phyloP scores from a whole-genome alignment of 306 rosid species.

The Casuarina equisetifolia region DNA sequence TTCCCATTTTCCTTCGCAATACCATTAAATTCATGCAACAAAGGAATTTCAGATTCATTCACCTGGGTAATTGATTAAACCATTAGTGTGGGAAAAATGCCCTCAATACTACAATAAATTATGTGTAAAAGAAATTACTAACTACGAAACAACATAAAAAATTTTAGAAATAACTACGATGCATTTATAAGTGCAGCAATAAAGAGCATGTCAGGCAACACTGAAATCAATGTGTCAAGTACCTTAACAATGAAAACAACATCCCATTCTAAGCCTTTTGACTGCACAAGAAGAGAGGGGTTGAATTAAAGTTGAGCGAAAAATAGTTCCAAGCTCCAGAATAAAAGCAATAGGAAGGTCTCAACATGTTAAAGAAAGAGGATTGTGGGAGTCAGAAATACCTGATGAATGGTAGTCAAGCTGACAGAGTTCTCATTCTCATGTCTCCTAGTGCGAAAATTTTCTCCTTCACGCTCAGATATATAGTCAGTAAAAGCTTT shows the following conservation, averaged over 20 bases:
- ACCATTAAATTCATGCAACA: slow-evolving; percentile 71
- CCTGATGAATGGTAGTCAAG: slow-evolving; percentile 97
- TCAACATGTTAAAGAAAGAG: background rate
- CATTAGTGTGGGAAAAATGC: slow-evolving; percentile 23
- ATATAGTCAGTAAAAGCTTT: slow-evolving; percentile 67
- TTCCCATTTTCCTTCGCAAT: slow-evolving; percentile 56
- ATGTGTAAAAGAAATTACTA: slow-evolving; percentile 2
- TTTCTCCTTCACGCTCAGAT: slow-evolving; percentile 79
- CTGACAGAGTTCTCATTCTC: slow-evolving; percentile 78
- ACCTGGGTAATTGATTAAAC: slow-evolving; percentile 47
- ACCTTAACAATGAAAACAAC: slow-evolving; percentile 95
- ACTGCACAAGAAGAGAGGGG: slow-evolving; percentile 47
- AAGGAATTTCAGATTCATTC: slow-evolving; percentile 90
- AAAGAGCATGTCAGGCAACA: background rate
- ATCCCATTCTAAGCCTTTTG: slow-evolving; percentile 98
- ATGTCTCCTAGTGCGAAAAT: slow-evolving; percentile 61
- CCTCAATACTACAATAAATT: background rate
- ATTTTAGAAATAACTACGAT: background rate
- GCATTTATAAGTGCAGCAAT: background rate
- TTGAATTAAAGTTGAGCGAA: slow-evolving; percentile 5
- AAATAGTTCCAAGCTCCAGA: background rate
- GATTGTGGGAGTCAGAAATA: slow-evolving; percentile 7
- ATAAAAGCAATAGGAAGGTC: background rate
- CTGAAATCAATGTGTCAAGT: slow-evolving; percentile 22
- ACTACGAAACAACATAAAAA: slow-evolving; percentile 11